Evolutionary conservation across 1,284 basidiomycete genomes (phyloP), one percentile per base, ranked within the genome.

Genomic region (Cryptococcus neoformans): DNA sequence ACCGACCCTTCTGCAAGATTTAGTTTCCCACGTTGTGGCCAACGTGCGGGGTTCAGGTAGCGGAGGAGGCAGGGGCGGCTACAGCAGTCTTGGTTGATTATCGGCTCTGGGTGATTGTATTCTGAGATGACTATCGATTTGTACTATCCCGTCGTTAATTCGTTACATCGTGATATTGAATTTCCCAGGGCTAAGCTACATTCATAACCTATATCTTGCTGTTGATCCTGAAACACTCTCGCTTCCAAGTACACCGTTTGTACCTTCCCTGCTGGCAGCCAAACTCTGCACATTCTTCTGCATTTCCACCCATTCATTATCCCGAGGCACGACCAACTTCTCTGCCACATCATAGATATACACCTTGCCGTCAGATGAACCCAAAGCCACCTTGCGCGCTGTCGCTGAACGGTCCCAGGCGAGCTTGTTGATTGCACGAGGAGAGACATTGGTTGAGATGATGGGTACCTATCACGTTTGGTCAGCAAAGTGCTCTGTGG

Each of bases 311-410:
- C 92, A 95, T 75, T 95, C 92, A 5, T 84, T 83, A 77, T 94
- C 92, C 58, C 88, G 80, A 3, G 90, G 88, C 41, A 56, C 52
- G 16, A 89, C 82, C 1, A 85, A 86, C 81, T 89, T 86, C 69
- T 95, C 92, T n/a, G 90, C 90, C 61, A 95, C 86, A 69, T 95
- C 93, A 75, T 96, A 97, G 42, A 99, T 84, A 76, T 96, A 95
- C 55, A 99, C 77, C 60, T 85, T 87, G 17, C 96, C 96, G 64
- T 98, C 94, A 62, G 89, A 89, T 11, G 90, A 90, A 34, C 93
- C 96, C 40, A 95, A 77, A 0, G 90, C 95, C 3, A 85, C 88
- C 49, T 91, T 85, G 42, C 88, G 84, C 1, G 66, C 61, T 11
- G 3, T 89, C 87, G 63, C 92, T 88, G 53, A 34, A 55, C 84